Percentiles rank a stretch among this genome's conserved stretches.
These are phyloP conservation scores for Rusavskia elegans DNA, from an alignment of 495 filamentous ascomycete genomes.

Conservation along the genomic window DNA sequence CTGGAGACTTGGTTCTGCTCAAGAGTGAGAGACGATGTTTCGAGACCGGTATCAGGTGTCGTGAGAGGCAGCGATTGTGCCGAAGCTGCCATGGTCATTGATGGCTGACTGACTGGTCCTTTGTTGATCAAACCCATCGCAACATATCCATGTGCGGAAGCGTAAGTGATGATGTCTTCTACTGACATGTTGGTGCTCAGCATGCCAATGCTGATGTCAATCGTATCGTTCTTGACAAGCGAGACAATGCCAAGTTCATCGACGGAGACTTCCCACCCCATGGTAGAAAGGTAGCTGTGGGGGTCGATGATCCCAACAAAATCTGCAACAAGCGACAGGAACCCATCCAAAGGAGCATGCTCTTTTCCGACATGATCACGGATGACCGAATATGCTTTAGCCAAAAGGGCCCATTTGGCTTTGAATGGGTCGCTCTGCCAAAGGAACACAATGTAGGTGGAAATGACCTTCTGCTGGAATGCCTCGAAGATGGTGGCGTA, in stretches of 20 bases:
- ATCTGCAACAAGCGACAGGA: constrained; percentile 20
- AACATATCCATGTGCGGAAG: background rate
- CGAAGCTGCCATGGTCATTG: background rate
- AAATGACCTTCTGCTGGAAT: constrained; percentile 28
- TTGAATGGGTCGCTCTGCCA: constrained; percentile 31
- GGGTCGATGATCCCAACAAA: constrained; percentile 24
- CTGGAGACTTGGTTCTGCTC: too few species aligned
- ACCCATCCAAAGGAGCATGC: constrained; percentile 21
- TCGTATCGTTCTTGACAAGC: background rate
- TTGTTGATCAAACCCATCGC: background rate
- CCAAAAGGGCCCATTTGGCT: constrained; percentile 31
- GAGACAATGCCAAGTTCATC: constrained; percentile 6
- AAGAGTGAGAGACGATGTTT: too few species aligned
- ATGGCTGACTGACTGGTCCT: background rate
- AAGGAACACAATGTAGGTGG: constrained; percentile 21
- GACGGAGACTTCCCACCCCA: constrained; percentile 22
- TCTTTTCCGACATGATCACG: constrained; percentile 26
- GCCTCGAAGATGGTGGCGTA: constrained; percentile 23
- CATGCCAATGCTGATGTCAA: constrained; percentile 2
- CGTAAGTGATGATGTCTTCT: constrained; percentile 16
- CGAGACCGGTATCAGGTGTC: too few species aligned
- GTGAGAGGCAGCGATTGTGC: background rate
- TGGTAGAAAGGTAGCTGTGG: constrained; percentile 21
- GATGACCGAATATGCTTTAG: constrained; percentile 31
- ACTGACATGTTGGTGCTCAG: constrained; percentile 19